Conservation (phyloP, 768 basidiomycete species). For the Floccularia luteovirens region DNA sequence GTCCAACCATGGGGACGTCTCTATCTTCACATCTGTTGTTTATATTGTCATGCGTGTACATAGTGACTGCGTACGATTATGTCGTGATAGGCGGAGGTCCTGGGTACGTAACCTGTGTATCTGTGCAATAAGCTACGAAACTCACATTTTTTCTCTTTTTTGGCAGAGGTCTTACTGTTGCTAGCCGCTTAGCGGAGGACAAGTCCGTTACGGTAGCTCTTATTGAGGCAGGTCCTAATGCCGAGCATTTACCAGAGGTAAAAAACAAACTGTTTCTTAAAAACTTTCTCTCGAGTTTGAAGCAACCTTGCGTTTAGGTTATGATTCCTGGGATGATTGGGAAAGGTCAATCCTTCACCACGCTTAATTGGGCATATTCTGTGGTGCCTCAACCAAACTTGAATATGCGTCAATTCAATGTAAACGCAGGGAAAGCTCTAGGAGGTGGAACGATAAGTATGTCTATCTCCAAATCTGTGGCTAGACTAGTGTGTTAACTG, state of each 20-base stretch:
- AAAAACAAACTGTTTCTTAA: too few species aligned
- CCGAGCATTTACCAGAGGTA: slow-evolving; percentile 26
- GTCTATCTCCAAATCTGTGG: slow-evolving; percentile 1
- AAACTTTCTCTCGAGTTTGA: background rate
- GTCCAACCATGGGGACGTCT: too few species aligned
- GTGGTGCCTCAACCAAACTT: slow-evolving; percentile 35
- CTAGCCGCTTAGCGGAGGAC: slow-evolving; percentile 25
- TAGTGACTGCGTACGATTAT: slow-evolving; percentile 16
- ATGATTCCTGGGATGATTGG: slow-evolving; percentile 22
- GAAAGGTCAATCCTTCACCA: slow-evolving; percentile 19
- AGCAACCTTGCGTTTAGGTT: slow-evolving; percentile 9
- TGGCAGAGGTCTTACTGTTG: slow-evolving; percentile 23
- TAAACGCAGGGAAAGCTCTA: slow-evolving; percentile 37
- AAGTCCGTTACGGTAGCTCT: slow-evolving; percentile 18
- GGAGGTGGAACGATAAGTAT: slow-evolving; percentile 47
- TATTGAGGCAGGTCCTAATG: slow-evolving; percentile 30
- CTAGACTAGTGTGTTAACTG: background rate
- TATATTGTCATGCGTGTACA: too few species aligned
- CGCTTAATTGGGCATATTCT: slow-evolving; percentile 42
- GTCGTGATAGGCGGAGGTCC: slow-evolving; percentile 26
- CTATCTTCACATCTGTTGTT: background rate
- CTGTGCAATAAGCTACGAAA: background rate
- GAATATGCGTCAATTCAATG: slow-evolving; percentile 25
- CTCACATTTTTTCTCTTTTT: background rate
- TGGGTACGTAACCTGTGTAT: slow-evolving; percentile 12